These are phyloP conservation scores for Kodamaea sp. DNA, from an alignment of 1,139 yeast genomes.

Conservation along the genomic window DNA sequence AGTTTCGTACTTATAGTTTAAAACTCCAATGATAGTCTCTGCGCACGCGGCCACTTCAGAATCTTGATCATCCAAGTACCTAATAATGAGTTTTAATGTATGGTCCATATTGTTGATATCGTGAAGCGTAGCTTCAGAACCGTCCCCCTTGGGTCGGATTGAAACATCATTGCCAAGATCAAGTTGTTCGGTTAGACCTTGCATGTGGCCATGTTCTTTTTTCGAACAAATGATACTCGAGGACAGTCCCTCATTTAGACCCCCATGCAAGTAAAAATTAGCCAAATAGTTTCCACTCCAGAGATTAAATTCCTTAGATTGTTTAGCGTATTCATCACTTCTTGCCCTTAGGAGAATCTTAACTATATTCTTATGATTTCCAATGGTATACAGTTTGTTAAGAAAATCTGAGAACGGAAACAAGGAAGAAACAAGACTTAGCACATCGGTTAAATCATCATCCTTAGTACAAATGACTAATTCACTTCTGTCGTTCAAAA, in stretches of 20 bases:
- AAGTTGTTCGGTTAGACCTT: no score
- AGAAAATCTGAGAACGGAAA: conserved; percentile 12
- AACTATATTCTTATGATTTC: conserved; percentile 19
- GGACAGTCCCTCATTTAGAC: conserved; percentile 12
- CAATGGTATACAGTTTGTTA: conserved; percentile 4
- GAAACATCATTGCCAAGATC: conserved; percentile 2
- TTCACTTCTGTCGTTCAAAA: conserved; percentile 19
- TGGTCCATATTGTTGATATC: conserved; percentile 17
- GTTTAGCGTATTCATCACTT: conserved; percentile 6
- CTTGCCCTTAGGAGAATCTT: conserved; percentile 18
- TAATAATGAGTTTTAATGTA: conserved; percentile 14
- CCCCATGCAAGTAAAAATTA: conserved; percentile 31
- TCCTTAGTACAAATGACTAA: conserved; percentile 5
- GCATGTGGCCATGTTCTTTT: no score
- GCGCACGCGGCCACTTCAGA: conserved; percentile 30
- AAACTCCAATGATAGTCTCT: conserved; percentile 41
- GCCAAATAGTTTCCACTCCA: conserved; percentile 51
- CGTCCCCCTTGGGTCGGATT: no score
- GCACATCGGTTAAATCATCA: conserved; percentile 9
- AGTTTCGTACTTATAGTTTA: conserved; percentile 24
- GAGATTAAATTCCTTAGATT: conserved; percentile 23
- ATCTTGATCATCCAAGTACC: conserved; percentile 9
- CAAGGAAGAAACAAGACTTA: conserved; percentile 21
- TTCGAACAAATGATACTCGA: no score
- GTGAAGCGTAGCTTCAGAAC: no score